These are phyloP conservation scores for Starmera quercuum DNA, from an alignment of 805 yeast genomes.

Conservation along the genomic window DNA sequence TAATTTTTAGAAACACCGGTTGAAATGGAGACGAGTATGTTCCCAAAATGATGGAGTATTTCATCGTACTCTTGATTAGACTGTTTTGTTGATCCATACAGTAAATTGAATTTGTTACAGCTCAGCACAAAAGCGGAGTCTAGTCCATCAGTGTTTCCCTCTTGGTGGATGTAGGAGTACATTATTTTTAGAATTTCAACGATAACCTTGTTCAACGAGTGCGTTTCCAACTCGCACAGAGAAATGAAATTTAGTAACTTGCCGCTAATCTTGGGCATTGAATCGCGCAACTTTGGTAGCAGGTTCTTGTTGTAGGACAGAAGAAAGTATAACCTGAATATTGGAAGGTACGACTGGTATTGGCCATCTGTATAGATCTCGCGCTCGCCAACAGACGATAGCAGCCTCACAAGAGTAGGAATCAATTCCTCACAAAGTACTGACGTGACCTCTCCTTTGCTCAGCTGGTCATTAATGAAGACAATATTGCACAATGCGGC, in stretches of 20 bases:
- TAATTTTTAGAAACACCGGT: slow-evolving; percentile 15
- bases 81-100: slow-evolving; percentile 6
- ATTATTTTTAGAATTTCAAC: slow-evolving; percentile 20
- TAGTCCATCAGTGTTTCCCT: slow-evolving; percentile 15
- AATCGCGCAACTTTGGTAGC: slow-evolving; percentile 5
- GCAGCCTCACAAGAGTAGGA: slow-evolving; percentile 8
- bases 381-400: slow-evolving; percentile 18
- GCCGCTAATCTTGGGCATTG: slow-evolving; percentile 14
- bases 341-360: slow-evolving; percentile 17
- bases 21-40: slow-evolving; percentile 17
- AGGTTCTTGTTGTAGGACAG: slow-evolving; percentile 11
- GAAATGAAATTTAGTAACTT: slow-evolving; percentile 19
- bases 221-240: slow-evolving; percentile 12
- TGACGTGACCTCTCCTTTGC: slow-evolving; percentile 3
- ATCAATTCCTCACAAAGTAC: slow-evolving; percentile 2
- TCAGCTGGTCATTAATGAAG: slow-evolving; percentile 9
- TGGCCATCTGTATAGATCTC: slow-evolving; percentile 17
- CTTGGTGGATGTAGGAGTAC: slow-evolving; percentile 17
- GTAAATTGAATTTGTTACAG: slow-evolving; percentile 19
- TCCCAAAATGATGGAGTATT: slow-evolving; percentile 19
- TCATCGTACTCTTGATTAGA: slow-evolving; percentile 15
- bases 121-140: slow-evolving; percentile 20
- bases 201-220: slow-evolving; percentile 15
- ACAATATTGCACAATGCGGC: slow-evolving; percentile 16
- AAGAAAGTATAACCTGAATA: slow-evolving; percentile 18